Percentiles rank a stretch among this genome's conserved stretches.
phyloP scores from a whole-genome alignment of 1,139 yeast species.

The Suhomyces bribrorum region DNA sequence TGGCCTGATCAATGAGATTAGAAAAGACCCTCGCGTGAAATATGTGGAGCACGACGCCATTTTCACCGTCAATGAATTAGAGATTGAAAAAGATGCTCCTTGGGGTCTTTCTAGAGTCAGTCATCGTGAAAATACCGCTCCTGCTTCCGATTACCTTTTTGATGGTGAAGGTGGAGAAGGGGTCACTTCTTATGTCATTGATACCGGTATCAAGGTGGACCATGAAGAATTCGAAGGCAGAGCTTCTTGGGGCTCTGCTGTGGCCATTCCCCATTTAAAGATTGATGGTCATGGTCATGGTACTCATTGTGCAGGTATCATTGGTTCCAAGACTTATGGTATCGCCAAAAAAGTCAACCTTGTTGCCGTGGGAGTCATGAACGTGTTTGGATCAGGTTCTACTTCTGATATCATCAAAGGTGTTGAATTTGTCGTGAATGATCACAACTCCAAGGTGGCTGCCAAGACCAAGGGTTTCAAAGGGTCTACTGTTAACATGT shows the following conservation, averaged over 20 bases:
- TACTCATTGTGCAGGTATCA: slow-evolving; percentile 50
- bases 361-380: slow-evolving; percentile 47
- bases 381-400: slow-evolving; percentile 41
- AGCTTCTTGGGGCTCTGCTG: slow-evolving; percentile 45
- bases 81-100: slow-evolving; percentile 40
- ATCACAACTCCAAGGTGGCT: slow-evolving; percentile 34
- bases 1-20: slow-evolving; percentile 27
- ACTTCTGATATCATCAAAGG: slow-evolving; percentile 48
- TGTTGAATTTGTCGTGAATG: slow-evolving; percentile 41
- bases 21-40: slow-evolving; percentile 31
- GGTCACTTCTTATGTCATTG: slow-evolving; percentile 46
- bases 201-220: slow-evolving; percentile 43
- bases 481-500: slow-evolving; percentile 48
- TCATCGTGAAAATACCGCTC: slow-evolving; percentile 24
- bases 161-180: slow-evolving; percentile 46
- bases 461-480: slow-evolving; percentile 39
- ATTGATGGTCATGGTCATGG: slow-evolving; percentile 46
- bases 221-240: slow-evolving; percentile 47
- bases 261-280: slow-evolving; percentile 38
- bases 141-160: slow-evolving; percentile 28
- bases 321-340: slow-evolving; percentile 45
- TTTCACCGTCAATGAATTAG: slow-evolving; percentile 35
- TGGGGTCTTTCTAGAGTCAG: slow-evolving; percentile 45
- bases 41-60: slow-evolving; percentile 41
- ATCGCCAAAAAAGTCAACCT: slow-evolving; percentile 44